Evolutionary conservation across 2,329 filamentous ascomycete species (phyloP).

Genomic region (Leptographium wingfieldii): DNA sequence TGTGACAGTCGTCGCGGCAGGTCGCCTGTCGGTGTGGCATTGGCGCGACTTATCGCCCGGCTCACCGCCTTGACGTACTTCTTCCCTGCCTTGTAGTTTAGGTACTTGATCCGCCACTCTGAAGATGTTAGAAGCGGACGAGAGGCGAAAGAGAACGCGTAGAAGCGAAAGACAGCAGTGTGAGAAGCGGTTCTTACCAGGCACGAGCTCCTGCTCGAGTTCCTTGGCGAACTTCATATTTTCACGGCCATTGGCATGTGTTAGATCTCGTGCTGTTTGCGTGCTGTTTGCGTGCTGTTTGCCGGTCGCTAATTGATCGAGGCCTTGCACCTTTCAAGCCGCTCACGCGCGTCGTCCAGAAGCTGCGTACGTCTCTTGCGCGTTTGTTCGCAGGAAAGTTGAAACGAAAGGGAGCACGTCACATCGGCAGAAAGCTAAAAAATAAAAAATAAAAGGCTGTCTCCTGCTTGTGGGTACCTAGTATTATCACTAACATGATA

Average conservation of each 20-base stretch:
- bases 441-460: neutral
- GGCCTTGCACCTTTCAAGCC: neutral
- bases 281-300: neutral
- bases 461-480: neutral
- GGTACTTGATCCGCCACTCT: constrained; percentile 90
- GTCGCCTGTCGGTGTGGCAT: constrained; percentile 33
- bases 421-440: neutral
- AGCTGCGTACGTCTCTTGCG: neutral
- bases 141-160: neutral
- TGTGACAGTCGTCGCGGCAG: constrained; percentile 21
- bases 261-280: neutral
- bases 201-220: constrained; percentile 76
- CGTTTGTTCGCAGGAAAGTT: neutral
- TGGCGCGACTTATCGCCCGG: constrained; percentile 54
- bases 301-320: neutral
- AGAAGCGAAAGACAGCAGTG: neutral
- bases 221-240: constrained; percentile 60
- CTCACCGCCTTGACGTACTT: constrained; percentile 80
- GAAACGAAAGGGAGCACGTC: neutral
- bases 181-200: constrained; percentile 36
- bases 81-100: constrained; percentile 92
- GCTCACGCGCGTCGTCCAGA: neutral
- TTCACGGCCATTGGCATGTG: neutral
- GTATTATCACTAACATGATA: neutral
- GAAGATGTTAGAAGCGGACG: neutral